Evolutionary conservation across 331 rosid genomes (phyloP).

Genomic region (Cydonia oblonga): DNA sequence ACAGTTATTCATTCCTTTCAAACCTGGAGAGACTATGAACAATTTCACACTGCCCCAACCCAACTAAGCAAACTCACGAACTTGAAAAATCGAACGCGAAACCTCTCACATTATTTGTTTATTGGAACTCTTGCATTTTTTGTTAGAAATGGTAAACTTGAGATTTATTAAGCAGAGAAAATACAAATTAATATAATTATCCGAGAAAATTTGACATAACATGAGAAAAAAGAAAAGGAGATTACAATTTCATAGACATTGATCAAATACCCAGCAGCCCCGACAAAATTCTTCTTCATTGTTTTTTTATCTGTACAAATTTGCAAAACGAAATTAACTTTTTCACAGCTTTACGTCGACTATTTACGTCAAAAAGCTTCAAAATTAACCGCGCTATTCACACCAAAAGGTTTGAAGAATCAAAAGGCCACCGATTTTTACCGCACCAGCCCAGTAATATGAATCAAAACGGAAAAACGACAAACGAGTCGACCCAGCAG

Average conservation of each 20-base stretch:
- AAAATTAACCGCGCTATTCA: conserved; percentile 11
- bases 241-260: conserved; percentile 9
- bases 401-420: conserved; percentile 13
- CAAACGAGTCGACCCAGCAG: neutral
- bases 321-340: neutral
- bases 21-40: too few species aligned
- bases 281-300: conserved; percentile 8
- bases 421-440: conserved; percentile 13
- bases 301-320: neutral
- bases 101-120: too few species aligned
- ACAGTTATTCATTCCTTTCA: too few species aligned
- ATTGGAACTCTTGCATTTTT: too few species aligned
- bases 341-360: neutral
- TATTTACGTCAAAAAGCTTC: conserved; percentile 14
- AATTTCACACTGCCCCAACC: too few species aligned
- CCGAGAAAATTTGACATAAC: neutral
- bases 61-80: fast-evolving
- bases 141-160: neutral
- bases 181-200: conserved; percentile 6
- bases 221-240: neutral
- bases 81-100: fast-evolving
- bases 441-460: conserved; percentile 2
- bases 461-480: neutral
- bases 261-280: conserved; percentile 18
- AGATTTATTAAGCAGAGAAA: neutral